A percentile compares a stretch with the other conserved stretches of the same genome.
Conservation (phyloP, 2,329 filamentous ascomycete genomes). For the Apiospora arundinis region DNA sequence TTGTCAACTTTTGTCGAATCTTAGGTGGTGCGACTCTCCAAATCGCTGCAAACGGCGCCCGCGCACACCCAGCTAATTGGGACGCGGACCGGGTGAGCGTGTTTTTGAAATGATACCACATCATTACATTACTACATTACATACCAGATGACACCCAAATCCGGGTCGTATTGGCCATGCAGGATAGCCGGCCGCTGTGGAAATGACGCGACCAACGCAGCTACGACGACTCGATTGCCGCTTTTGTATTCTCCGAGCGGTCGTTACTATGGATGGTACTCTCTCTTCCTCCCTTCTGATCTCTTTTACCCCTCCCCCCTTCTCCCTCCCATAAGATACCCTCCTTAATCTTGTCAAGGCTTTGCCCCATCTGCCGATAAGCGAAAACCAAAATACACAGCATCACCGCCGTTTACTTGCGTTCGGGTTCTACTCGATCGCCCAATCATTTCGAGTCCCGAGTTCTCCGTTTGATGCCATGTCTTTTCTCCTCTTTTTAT, state of each 20-base stretch:
- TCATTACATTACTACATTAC: not conserved
- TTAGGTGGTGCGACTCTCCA: not conserved
- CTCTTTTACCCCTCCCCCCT: not conserved
- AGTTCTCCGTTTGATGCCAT: not conserved
- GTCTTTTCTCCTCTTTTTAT: not conserved
- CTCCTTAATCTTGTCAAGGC: not conserved
- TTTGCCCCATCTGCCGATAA: constrained; percentile 10
- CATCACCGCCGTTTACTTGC: not conserved
- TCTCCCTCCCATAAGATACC: not conserved
- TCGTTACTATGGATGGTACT: not conserved
- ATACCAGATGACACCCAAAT: not conserved
- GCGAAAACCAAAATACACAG: not conserved
- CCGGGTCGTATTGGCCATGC: not conserved
- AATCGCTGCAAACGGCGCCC: not conserved
- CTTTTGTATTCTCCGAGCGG: not conserved
- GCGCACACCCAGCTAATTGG: not conserved
- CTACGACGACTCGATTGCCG: not conserved
- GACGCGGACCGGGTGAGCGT: not conserved
- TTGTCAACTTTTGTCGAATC: constrained; percentile 10
- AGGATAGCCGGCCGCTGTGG: constrained; percentile 10
- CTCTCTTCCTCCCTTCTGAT: not conserved
- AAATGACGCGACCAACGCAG: constrained; percentile 5
- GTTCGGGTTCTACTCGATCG: not conserved
- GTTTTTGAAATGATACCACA: not conserved
- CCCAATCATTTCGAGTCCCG: not conserved